Evolutionary conservation across 768 basidiomycete species (phyloP).

Genomic region (Boletus coccyginus): DNA sequence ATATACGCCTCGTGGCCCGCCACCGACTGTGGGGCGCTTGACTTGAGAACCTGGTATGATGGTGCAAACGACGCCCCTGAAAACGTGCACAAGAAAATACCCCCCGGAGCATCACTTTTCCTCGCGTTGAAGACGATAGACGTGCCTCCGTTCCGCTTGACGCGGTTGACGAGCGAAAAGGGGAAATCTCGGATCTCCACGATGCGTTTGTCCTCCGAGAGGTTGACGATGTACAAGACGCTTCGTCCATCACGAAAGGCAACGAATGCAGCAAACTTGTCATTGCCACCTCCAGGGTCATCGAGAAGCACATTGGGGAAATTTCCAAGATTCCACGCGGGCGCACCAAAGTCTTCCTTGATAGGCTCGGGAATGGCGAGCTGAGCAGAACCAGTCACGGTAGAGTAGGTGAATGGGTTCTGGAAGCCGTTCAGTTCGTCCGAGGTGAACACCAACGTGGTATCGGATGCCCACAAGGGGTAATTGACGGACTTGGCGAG

Average conservation of each 20-base stretch:
- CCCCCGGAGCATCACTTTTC: conserved; percentile 31
- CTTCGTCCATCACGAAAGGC: conserved; percentile 34
- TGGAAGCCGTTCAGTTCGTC: conserved; percentile 60
- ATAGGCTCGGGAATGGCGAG: conserved; percentile 40
- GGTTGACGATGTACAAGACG: conserved; percentile 33
- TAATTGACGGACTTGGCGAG: conserved; percentile 53
- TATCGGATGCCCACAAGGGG: conserved; percentile 57
- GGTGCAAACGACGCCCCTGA: conserved; percentile 20
- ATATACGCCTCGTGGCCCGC: conserved; percentile 31
- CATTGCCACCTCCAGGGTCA: conserved; percentile 19
- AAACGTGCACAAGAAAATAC: conserved; percentile 31
- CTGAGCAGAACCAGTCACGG: conserved; percentile 26
- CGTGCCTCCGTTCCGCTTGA: conserved; percentile 24
- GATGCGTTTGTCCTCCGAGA: conserved; percentile 22
- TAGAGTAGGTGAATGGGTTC: conserved; percentile 61
- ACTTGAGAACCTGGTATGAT: conserved; percentile 22
- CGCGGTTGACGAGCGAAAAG: conserved; percentile 27
- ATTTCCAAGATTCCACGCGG: conserved; percentile 53
- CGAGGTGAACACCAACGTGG: conserved; percentile 58
- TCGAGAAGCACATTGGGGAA: conserved; percentile 48
- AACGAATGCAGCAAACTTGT: conserved; percentile 26
- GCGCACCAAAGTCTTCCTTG: conserved; percentile 53
- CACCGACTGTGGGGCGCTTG: conserved; percentile 18
- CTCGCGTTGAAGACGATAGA: conserved; percentile 34
- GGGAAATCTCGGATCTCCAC: conserved; percentile 32